Percentiles rank a stretch among this genome's conserved stretches.
phyloP scores from a whole-genome alignment of 2,329 filamentous ascomycete genomes.

The Apiospora kogelbergensis region DNA sequence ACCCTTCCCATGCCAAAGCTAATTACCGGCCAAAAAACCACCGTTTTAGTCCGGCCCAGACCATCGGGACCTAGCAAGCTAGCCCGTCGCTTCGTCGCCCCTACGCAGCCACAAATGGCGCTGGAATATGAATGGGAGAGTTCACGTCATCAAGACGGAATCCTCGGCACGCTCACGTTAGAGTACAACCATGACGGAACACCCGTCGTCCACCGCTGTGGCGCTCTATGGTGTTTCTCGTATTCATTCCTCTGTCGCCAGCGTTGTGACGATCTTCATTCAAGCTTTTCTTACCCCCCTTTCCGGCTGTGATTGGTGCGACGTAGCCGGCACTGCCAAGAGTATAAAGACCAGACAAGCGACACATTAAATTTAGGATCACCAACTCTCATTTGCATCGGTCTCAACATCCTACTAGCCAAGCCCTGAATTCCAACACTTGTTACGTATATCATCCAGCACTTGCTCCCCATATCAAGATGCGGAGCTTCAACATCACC shows the following conservation, averaged over 20 bases:
- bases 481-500: background rate
- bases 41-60: too few species aligned
- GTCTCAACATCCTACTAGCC: background rate
- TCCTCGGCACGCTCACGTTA: background rate
- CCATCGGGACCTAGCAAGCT: too few species aligned
- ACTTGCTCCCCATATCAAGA: background rate
- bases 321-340: background rate
- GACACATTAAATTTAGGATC: background rate
- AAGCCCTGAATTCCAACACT: background rate
- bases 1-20: background rate
- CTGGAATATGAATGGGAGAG: background rate
- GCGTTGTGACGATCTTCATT: background rate
- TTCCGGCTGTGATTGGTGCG: background rate
- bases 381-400: background rate
- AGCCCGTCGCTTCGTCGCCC: background rate
- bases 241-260: background rate
- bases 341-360: background rate
- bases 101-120: background rate
- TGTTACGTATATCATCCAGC: background rate
- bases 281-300: background rate
- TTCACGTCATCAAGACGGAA: background rate
- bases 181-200: background rate
- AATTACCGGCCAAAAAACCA: background rate
- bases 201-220: background rate
- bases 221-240: background rate